A percentile compares a stretch with the other conserved stretches of the same genome.
phyloP scores from a whole-genome alignment of 768 basidiomycete genomes.

The Pleurotus salmoneostramineus region DNA sequence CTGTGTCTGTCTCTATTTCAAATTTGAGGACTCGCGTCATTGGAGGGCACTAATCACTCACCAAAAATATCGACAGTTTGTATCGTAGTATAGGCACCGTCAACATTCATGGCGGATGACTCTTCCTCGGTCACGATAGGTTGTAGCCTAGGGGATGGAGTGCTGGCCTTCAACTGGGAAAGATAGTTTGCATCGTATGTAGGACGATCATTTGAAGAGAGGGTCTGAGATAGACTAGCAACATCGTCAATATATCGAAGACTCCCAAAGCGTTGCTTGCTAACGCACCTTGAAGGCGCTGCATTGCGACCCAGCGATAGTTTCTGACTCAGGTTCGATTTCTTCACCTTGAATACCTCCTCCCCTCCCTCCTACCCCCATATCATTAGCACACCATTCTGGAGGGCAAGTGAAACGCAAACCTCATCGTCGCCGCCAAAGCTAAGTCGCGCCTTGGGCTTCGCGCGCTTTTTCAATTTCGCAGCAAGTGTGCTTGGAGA shows the following conservation, averaged over 20 bases:
- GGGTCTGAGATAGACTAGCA: conserved; percentile 14
- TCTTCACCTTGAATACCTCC: conserved; percentile 76
- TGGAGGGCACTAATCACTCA: conserved; percentile 12
- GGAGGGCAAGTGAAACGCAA: conserved; percentile 17
- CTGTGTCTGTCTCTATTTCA: conserved; percentile 30
- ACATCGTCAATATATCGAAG: background rate
- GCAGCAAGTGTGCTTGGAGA: conserved; percentile 59
- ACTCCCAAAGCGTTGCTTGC: background rate
- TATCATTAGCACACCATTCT: conserved; percentile 22
- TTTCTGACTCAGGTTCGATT: conserved; percentile 71
- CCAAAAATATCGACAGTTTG: conserved; percentile 26
- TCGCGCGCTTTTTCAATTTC: conserved; percentile 71
- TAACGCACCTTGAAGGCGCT: conserved; percentile 28
- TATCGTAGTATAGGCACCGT: conserved; percentile 28
- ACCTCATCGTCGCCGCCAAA: conserved; percentile 76
- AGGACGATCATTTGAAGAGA: conserved; percentile 41
- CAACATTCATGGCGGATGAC: conserved; percentile 35
- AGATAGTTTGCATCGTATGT: conserved; percentile 73
- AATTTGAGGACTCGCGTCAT: conserved; percentile 4
- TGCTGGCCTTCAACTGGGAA: conserved; percentile 75
- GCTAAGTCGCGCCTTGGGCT: conserved; percentile 67
- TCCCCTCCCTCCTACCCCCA: conserved; percentile 47
- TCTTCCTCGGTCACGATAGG: conserved; percentile 34
- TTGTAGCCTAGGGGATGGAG: conserved; percentile 50
- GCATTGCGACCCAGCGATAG: conserved; percentile 53